phyloP scores from a whole-genome alignment of 148 eudicot species.

The Hydrangea macrophylla region DNA sequence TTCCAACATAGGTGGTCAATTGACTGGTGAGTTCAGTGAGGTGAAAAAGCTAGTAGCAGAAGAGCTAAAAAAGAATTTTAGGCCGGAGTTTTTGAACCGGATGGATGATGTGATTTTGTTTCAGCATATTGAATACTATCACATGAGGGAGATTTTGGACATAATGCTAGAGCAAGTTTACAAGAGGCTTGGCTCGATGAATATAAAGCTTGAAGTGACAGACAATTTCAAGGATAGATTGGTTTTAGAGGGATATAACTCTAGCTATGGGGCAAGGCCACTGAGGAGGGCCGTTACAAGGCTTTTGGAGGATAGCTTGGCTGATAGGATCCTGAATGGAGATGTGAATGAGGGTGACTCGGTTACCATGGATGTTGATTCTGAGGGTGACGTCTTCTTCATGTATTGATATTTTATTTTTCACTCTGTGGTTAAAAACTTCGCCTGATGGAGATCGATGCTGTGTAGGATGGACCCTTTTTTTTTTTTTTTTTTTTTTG shows the following conservation, averaged over 20 bases:
- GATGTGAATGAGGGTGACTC: conserved; percentile 24
- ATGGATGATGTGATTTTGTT: conserved; percentile 41
- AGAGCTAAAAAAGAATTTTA: conserved; percentile 30
- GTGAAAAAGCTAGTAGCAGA: conserved; percentile 17
- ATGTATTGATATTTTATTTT: too few relatives aligned
- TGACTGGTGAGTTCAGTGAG: conserved; percentile 2
- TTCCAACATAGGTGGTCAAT: conserved; percentile 16
- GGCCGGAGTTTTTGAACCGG: conserved; percentile 41
- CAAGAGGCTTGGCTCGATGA: conserved; percentile 17
- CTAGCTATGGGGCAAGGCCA: conserved; percentile 40
- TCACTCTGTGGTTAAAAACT: too few relatives aligned
- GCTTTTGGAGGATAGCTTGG: conserved; percentile 37
- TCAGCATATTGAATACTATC: conserved; percentile 16
- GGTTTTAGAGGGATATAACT: conserved; percentile 20
- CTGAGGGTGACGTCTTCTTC: conserved; percentile 15
- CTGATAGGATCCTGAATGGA: conserved; percentile 31
- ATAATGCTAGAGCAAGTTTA: conserved; percentile 27
- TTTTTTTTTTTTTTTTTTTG: too few relatives aligned
- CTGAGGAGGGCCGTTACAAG: conserved; percentile 34
- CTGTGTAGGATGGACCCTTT: too few relatives aligned
- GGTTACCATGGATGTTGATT: conserved; percentile 23
- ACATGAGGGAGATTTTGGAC: conserved; percentile 26
- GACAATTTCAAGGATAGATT: conserved; percentile 21
- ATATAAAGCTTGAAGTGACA: conserved; percentile 17
- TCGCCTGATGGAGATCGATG: too few relatives aligned